Evolutionary conservation across 768 basidiomycete genomes (phyloP).

Genomic region (Boletus bicolor): DNA sequence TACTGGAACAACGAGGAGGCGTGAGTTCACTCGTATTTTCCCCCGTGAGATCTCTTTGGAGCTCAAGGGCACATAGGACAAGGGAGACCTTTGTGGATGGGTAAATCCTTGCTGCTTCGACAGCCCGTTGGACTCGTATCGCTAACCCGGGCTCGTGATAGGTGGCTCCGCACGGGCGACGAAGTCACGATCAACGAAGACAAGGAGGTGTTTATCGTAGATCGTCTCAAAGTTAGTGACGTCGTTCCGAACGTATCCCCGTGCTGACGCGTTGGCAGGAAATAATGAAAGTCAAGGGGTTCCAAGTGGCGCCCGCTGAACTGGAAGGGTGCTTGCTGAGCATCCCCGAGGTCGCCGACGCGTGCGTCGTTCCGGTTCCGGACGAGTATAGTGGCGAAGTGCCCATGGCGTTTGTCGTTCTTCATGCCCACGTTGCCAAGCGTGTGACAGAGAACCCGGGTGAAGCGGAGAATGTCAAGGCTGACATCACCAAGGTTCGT

Average conservation of each 20-base stretch:
- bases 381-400: slow-evolving; percentile 74
- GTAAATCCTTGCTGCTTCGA: slow-evolving; percentile 32
- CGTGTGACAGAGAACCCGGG: slow-evolving; percentile 30
- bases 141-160: slow-evolving; percentile 19
- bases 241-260: background rate
- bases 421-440: slow-evolving; percentile 40
- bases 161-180: slow-evolving; percentile 71
- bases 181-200: slow-evolving; percentile 54
- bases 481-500: slow-evolving; percentile 47
- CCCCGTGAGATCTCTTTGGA: background rate
- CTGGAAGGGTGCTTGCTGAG: slow-evolving; percentile 63
- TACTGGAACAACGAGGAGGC: slow-evolving; percentile 58
- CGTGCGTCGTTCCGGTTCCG: slow-evolving; percentile 62
- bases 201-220: slow-evolving; percentile 57
- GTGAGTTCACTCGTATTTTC: slow-evolving; percentile 37
- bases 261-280: slow-evolving; percentile 39
- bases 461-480: slow-evolving; percentile 37
- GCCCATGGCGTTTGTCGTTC: slow-evolving; percentile 65
- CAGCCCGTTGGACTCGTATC: background rate
- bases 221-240: slow-evolving; percentile 54
- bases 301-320: slow-evolving; percentile 74
- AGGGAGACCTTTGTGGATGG: slow-evolving; percentile 67
- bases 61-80: slow-evolving; percentile 40
- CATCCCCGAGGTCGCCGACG: slow-evolving; percentile 56
- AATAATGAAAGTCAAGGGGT: slow-evolving; percentile 66